Percentiles rank a stretch among this genome's conserved stretches.
phyloP scores from a whole-genome alignment of 1,284 basidiomycete genomes.

The Macrocystidia cucumis region DNA sequence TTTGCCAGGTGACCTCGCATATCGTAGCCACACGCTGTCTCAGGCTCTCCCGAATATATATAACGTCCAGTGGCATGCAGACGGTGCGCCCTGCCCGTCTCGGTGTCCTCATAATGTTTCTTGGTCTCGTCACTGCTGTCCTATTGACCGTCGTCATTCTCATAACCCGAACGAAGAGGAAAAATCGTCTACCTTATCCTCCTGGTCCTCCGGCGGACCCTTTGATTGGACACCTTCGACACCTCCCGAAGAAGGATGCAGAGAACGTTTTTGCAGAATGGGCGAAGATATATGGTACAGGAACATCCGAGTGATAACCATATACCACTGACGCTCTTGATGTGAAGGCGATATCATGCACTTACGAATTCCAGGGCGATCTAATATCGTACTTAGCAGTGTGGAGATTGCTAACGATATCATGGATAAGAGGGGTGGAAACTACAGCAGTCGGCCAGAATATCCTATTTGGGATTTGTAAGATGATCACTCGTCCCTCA shows the following conservation, averaged over 20 bases:
- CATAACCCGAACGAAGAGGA: too few species aligned
- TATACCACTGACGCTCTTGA: neutral
- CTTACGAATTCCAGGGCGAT: constrained; percentile 5
- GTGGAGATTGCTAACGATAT: constrained; percentile 8
- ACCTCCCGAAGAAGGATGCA: neutral
- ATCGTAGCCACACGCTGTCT: too few species aligned
- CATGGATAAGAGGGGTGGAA: constrained; percentile 10
- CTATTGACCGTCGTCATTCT: too few species aligned
- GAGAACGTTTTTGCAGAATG: neutral
- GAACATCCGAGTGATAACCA: neutral
- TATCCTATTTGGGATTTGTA: constrained; percentile 9
- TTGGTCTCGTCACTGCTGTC: too few species aligned
- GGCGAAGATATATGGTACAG: neutral
- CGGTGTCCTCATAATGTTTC: too few species aligned
- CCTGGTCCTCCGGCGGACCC: neutral
- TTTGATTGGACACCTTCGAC: neutral
- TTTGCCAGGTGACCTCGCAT: too few species aligned
- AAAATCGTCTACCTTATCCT: neutral
- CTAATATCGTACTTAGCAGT: constrained; percentile 9
- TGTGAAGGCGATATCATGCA: constrained; percentile 11
- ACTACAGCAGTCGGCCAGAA: constrained; percentile 10
- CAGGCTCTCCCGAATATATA: too few species aligned
- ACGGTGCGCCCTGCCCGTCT: too few species aligned
- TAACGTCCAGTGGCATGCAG: too few species aligned
- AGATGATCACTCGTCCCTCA: too few species aligned